Percentiles rank a stretch among this genome's conserved stretches.
Evolutionary conservation across 106 monocot species (phyloP).

Genomic region (Chionographis japonica): DNA sequence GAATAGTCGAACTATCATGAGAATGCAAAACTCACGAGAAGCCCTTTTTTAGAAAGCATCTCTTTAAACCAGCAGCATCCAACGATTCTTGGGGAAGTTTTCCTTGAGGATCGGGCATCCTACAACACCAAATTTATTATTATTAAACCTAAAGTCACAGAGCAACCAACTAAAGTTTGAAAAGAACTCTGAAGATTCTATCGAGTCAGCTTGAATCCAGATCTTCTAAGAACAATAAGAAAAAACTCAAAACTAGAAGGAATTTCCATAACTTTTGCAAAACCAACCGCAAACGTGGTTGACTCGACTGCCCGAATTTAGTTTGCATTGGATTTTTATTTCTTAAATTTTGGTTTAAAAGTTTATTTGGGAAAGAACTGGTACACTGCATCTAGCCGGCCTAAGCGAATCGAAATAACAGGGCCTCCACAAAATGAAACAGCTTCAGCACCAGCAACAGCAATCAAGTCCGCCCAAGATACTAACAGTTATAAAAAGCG

Average conservation of each 20-base stretch:
- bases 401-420: slow-evolving; percentile 62
- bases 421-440: slow-evolving; percentile 87
- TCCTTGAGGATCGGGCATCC: slow-evolving; percentile 69
- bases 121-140: slow-evolving; percentile 21
- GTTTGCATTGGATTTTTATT: too few relatives aligned
- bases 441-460: slow-evolving; percentile 85
- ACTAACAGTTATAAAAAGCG: slow-evolving; percentile 33
- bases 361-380: not conserved
- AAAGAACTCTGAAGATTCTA: not conserved
- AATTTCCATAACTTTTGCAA: not conserved
- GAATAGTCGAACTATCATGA: not conserved
- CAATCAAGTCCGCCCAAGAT: slow-evolving; percentile 96
- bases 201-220: not conserved
- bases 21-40: slow-evolving; percentile 71
- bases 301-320: too few relatives aligned
- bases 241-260: not conserved
- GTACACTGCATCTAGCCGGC: slow-evolving; percentile 71
- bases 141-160: not conserved
- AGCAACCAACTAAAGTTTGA: not conserved
- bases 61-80: slow-evolving; percentile 69
- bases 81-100: slow-evolving; percentile 82
- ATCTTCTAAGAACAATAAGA: not conserved
- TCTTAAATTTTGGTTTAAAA: not conserved
- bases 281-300: not conserved
- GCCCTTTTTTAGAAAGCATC: slow-evolving; percentile 69